Evolutionary conservation across 805 yeast species (phyloP).

Genomic region (Danielia oregonensis): DNA sequence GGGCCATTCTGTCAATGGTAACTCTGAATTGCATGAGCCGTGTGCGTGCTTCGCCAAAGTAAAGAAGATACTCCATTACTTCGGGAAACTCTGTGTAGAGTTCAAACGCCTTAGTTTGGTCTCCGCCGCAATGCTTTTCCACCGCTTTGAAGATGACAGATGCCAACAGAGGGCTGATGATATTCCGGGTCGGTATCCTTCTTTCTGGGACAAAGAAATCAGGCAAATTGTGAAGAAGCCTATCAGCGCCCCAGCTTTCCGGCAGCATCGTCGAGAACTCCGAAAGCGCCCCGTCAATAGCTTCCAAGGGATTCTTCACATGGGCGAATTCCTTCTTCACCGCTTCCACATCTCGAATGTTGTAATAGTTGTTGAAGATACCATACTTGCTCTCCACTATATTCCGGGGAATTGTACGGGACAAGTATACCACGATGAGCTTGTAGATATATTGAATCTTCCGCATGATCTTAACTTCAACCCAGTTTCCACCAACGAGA

Average conservation of each 20-base stretch:
- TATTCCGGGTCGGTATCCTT: conserved; percentile 19
- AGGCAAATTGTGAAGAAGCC: conserved; percentile 20
- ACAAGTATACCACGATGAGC: conserved; percentile 19
- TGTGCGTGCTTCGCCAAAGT: conserved; percentile 16
- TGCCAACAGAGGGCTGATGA: conserved; percentile 18
- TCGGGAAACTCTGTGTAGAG: conserved; percentile 33
- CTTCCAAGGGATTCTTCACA: conserved; percentile 10
- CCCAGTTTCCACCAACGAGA: conserved; percentile 29
- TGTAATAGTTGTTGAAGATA: conserved; percentile 26
- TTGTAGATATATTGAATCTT: conserved; percentile 26
- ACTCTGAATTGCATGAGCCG: conserved; percentile 20
- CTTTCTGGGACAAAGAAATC: conserved; percentile 31
- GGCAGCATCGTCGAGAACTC: conserved; percentile 11
- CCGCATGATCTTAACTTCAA: conserved; percentile 20
- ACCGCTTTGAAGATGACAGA: conserved; percentile 16
- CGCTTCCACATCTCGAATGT: conserved; percentile 12
- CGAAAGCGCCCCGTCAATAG: conserved; percentile 14
- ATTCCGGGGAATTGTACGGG: conserved; percentile 11
- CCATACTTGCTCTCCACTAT: conserved; percentile 14
- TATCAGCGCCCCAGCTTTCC: conserved; percentile 9
- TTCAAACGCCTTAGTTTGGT: conserved; percentile 19
- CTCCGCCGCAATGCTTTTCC: conserved; percentile 14
- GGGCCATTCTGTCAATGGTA: conserved; percentile 16
- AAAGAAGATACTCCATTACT: conserved; percentile 27
- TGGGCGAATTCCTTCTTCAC: conserved; percentile 11